A percentile compares a stretch with the other conserved stretches of the same genome.
These are phyloP conservation scores for Globisporangium barbulae DNA, from an alignment of 352 stramenopile species.

Conservation along the genomic window DNA sequence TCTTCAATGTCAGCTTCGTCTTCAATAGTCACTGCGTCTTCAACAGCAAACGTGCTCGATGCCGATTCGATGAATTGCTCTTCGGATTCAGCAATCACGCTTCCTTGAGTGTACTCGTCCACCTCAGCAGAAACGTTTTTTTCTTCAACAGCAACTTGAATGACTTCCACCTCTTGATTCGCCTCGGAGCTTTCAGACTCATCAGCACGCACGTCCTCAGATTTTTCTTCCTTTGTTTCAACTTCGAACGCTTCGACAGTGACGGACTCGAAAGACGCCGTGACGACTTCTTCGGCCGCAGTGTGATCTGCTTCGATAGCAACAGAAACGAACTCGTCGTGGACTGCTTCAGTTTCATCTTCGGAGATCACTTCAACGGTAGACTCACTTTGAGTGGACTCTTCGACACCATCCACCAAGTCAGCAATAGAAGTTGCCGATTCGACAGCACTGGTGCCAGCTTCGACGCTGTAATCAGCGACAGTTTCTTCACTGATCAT, in stretches of 20 bases:
- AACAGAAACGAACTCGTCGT: not conserved
- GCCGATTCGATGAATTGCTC: conserved; percentile 4
- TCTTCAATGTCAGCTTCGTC: not conserved
- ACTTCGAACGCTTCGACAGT: not conserved
- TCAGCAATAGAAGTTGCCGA: not conserved
- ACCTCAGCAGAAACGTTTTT: not conserved
- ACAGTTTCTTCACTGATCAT: not conserved
- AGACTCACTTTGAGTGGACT: not conserved
- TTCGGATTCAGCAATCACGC: not conserved
- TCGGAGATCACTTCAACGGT: not conserved
- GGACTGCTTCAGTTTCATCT: not conserved
- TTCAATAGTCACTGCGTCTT: not conserved
- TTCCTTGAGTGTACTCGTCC: not conserved
- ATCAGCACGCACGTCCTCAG: not conserved
- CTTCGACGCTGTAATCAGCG: not conserved
- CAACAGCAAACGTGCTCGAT: not conserved
- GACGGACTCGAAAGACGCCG: not conserved
- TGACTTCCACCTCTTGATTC: not conserved
- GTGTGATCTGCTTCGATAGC: not conserved
- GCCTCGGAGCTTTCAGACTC: not conserved
- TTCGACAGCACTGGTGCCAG: not conserved
- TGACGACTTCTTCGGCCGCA: not conserved
- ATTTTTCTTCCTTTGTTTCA: not conserved
- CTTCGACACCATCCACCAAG: not conserved
- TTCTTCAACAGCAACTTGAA: not conserved